Evolutionary conservation across 257 asterid species (phyloP).

Genomic region (Solanum rostratum): DNA sequence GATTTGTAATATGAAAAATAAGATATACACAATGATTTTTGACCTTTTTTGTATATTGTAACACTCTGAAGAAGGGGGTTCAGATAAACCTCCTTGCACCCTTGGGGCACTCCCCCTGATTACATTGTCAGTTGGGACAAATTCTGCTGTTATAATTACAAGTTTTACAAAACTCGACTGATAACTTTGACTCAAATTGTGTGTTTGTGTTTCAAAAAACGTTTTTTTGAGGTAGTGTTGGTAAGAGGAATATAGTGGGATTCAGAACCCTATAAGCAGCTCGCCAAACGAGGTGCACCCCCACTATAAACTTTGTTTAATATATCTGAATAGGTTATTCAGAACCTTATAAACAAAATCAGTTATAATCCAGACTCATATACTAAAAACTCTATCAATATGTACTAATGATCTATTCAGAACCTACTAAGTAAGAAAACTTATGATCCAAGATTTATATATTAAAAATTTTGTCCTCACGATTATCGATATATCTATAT

Average conservation of each 20-base stretch:
- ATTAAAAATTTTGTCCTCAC: neutral
- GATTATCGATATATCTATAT: neutral
- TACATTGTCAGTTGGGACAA: neutral
- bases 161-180: neutral
- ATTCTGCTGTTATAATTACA: neutral
- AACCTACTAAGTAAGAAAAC: neutral
- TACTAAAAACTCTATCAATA: neutral
- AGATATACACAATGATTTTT: neutral
- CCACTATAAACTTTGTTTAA: neutral
- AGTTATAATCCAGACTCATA: neutral
- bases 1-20: neutral
- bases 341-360: neutral
- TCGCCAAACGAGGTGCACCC: neutral
- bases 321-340: neutral
- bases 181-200: neutral
- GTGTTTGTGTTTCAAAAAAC: neutral
- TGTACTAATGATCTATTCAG: neutral
- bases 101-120: neutral
- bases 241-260: neutral
- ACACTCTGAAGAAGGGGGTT: neutral
- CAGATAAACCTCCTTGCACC: neutral
- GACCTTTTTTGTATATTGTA: neutral
- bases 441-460: neutral
- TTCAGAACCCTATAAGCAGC: neutral
- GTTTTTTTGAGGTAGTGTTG: too few relatives aligned